Base-by-base conservation (phyloP, 2,329 filamentous ascomycete species). In the Diplodia scrobiculata region DNA sequence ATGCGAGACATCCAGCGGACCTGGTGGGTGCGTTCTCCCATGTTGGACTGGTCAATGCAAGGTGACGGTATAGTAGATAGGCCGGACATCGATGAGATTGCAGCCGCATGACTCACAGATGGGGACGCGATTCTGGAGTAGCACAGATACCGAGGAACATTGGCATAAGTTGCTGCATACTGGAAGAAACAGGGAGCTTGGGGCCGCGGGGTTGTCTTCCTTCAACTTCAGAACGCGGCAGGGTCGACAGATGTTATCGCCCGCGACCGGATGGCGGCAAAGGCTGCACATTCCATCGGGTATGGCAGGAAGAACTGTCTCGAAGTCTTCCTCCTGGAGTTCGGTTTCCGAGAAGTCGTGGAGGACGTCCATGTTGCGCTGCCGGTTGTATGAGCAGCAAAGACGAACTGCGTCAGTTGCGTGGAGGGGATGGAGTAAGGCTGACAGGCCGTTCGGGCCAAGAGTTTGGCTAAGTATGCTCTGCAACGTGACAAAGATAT, bases 21-120 rank as follows among this genome's bases (percentile, higher is more conserved):
- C 32, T 65, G 36, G 25, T 58, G 25, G 32, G 34, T 59, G 5
- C 52, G 50, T 7, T 59, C 52, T n/a, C 14, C 9, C 6, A 59
- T 10, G 52, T 55, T 59, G 13, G 13, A 13, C 5, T 65, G 52
- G 25, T 65, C 41, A 10, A 65, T 50, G 11, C 36, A 65, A 25
- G 3, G 6, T 45, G 41, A 45, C 2, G 17, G 41, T 9, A n/a
- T 45, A 27, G 25, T 14, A 51, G 48, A 51, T 10, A 51, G 19
- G 25, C 21, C 21, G 19, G 21, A 51, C 2, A 25, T 51, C 19
- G 14, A 27, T 51, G 48, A 51, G 48, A 27, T 51, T 25, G 10
- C 19, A 25, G 19, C 21, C 48, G 14, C 48, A 51, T 5, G 21
- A 51, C 11, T 51, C 25, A 21, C 21, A 51, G 5, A 51, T 21